Conservation (phyloP, 2,329 filamentous ascomycete genomes). For the Exophiala sp. region DNA sequence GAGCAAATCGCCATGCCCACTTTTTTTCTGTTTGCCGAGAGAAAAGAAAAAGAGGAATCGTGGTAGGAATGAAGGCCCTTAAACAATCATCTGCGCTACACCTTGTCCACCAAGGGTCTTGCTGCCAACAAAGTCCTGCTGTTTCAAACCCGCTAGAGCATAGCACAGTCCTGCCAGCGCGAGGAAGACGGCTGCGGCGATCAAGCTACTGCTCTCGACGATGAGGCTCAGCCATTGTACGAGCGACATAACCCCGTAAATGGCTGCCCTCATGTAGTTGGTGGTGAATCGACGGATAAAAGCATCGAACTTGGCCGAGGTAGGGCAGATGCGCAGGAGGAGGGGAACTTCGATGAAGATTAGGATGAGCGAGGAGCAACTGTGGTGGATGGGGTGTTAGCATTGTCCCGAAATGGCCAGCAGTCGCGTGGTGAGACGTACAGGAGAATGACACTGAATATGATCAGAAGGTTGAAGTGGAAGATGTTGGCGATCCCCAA, state of each 20-base stretch:
- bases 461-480: slow-evolving; percentile 54
- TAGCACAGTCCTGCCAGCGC: slow-evolving; percentile 75
- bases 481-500: slow-evolving; percentile 65
- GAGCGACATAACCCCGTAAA: slow-evolving; percentile 74
- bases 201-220: slow-evolving; percentile 60
- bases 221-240: slow-evolving; percentile 80
- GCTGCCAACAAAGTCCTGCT: slow-evolving; percentile 54
- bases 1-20: slow-evolving; percentile 11
- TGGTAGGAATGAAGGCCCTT: background rate
- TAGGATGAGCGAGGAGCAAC: slow-evolving; percentile 65
- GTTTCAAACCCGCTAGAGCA: slow-evolving; percentile 40
- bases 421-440: slow-evolving; percentile 35
- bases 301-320: slow-evolving; percentile 77
- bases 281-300: slow-evolving; percentile 89
- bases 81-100: slow-evolving; percentile 30
- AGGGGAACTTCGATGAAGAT: slow-evolving; percentile 87
- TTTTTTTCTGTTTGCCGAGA: background rate
- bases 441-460: slow-evolving; percentile 56
- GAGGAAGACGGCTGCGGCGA: slow-evolving; percentile 79
- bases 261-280: slow-evolving; percentile 86
- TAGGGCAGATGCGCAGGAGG: slow-evolving; percentile 94
- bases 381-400: slow-evolving; percentile 33
- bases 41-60: background rate
- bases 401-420: background rate
- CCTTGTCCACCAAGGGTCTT: slow-evolving; percentile 90